Percentiles rank a stretch among this genome's conserved stretches.
Conservation (phyloP, 768 basidiomycete species). For the Boletus patriciae region DNA sequence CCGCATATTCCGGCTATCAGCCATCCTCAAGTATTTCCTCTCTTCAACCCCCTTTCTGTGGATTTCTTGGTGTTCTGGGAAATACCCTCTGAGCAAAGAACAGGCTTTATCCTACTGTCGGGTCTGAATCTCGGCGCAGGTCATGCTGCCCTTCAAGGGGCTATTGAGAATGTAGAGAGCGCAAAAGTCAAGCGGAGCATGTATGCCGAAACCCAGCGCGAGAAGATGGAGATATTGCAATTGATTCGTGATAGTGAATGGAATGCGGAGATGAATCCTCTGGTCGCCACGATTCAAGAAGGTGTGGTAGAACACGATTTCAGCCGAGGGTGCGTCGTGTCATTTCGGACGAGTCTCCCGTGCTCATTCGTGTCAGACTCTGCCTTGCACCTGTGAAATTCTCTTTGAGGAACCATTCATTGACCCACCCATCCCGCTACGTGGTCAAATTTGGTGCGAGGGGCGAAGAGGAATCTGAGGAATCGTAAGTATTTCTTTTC, state of each 20-base stretch:
- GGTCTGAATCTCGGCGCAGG: conserved; percentile 65
- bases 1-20: conserved; percentile 56
- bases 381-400: conserved; percentile 56
- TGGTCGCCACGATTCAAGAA: conserved; percentile 52
- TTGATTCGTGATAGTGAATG: conserved; percentile 70
- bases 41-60: conserved; percentile 70
- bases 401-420: conserved; percentile 69
- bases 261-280: conserved; percentile 78
- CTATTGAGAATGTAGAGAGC: conserved; percentile 58
- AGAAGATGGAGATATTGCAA: conserved; percentile 64
- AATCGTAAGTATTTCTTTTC: conserved; percentile 19
- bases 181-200: conserved; percentile 77
- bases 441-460: conserved; percentile 47
- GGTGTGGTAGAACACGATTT: conserved; percentile 64
- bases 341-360: not conserved
- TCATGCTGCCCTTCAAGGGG: conserved; percentile 62
- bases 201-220: conserved; percentile 86
- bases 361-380: conserved; percentile 42
- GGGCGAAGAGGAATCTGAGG: conserved; percentile 18
- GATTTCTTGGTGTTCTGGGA: conserved; percentile 80
- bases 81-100: conserved; percentile 55
- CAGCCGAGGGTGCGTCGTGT: conserved; percentile 55
- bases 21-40: conserved; percentile 68
- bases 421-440: conserved; percentile 58
- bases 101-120: conserved; percentile 59